Base-by-base conservation (phyloP, 176 grass and related monocot genomes). In the Avena insularis region DNA sequence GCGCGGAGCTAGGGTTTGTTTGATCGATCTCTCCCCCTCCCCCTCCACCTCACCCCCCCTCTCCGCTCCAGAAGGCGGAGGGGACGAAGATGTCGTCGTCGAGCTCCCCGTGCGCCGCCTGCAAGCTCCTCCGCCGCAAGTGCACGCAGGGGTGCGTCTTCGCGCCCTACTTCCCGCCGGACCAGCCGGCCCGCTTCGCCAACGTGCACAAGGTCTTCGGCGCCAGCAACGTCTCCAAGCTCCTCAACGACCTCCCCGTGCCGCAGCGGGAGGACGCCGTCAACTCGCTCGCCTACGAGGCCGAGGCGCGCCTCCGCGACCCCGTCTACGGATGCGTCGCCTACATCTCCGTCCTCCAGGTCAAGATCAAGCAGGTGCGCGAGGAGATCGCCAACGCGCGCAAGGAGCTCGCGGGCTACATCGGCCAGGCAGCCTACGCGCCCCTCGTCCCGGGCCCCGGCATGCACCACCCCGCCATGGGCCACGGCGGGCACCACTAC, bases 101-200 rank as follows among this genome's bases (percentile, higher is more conserved):
- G 12, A 95, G 71, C 84, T 92, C 93, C 57, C 96, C 96, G 35
- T 98, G 96, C 75, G 96, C 96, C n/a, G 96, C 93, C 62, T 98
- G 96, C 86, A 98, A 98, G 82, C 85, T 93, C 21, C 86, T 92
- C 58, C 88, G 96, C 50, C 93, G 96, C 9, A 98, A 98, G 90
- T 98, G 96, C 92, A 92, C 93, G 66, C 90, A 85, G 75, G 87
- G 87, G 15, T 98, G 97, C 67, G 87, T 96, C 16, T 96, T 98
- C 51, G 92, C 93, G 23, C 97, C 97, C 29, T 96, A 98, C 87
- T 98, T 98, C 80, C 97, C 97, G 77, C 97, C 94, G 6, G 97
- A 98, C 84, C 91, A 96, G 59, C 94, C 94, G 1, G 20, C 57
- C 36, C 94, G 90, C 82, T 99, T 99, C 65, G 87, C 92, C n/a